These are phyloP conservation scores for Fusarium hostae DNA, from an alignment of 2,329 filamentous ascomycete species.

Conservation along the genomic window DNA sequence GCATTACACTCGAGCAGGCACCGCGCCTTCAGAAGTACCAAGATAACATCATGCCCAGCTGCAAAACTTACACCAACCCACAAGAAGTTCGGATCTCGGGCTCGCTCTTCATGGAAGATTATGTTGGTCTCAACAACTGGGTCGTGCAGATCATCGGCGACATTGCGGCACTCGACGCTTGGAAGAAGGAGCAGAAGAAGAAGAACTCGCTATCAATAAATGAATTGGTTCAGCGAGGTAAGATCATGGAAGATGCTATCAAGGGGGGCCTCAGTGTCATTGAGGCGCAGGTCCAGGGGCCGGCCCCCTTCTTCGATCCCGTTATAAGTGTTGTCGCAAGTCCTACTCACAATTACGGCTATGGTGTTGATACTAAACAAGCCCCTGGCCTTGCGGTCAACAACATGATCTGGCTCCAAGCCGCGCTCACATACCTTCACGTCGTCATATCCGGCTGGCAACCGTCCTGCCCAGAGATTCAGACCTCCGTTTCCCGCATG, in stretches of 20 bases:
- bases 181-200: constrained; percentile 62
- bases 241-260: constrained; percentile 53
- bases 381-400: constrained; percentile 42
- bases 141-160: constrained; percentile 64
- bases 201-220: constrained; percentile 57
- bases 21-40: constrained; percentile 59
- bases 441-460: constrained; percentile 64
- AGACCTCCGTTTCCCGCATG: constrained; percentile 47
- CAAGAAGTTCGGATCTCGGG: constrained; percentile 39
- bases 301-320: neutral
- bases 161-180: constrained; percentile 63
- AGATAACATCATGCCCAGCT: constrained; percentile 51
- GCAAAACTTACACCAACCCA: constrained; percentile 28
- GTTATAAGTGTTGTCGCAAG: constrained; percentile 36
- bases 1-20: constrained; percentile 56
- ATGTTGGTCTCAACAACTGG: constrained; percentile 68
- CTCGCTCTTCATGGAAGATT: constrained; percentile 59
- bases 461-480: constrained; percentile 56
- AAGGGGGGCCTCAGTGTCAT: constrained; percentile 48
- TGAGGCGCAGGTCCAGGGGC: constrained; percentile 35
- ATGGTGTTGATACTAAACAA: constrained; percentile 36
- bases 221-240: constrained; percentile 59
- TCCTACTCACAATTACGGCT: constrained; percentile 39
- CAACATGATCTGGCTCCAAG: constrained; percentile 60
- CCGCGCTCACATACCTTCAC: constrained; percentile 59